These are phyloP conservation scores for Chlamydomonas schloesseri DNA, from an alignment of 139 green algal genomes.

Conservation along the genomic window DNA sequence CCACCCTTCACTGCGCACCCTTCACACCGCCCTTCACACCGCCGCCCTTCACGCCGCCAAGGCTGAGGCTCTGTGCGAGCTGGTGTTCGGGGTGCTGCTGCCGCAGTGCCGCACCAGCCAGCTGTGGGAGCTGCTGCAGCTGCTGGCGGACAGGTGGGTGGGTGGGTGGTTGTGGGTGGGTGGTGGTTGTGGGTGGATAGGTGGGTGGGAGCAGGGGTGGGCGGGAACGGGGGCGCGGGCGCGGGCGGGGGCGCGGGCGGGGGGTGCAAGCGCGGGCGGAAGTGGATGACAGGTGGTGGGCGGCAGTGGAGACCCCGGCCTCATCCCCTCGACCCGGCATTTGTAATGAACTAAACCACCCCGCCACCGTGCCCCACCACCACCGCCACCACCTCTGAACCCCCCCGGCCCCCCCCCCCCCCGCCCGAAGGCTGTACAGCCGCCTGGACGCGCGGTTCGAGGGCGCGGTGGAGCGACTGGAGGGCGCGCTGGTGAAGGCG, in stretches of 20 bases:
- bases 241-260: too few species aligned
- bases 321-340: too few species aligned
- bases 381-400: too few species aligned
- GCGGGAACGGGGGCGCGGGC: too few species aligned
- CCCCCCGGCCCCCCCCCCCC: background rate
- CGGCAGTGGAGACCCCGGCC: too few species aligned
- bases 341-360: too few species aligned
- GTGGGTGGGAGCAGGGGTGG: too few species aligned
- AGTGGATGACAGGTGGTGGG: too few species aligned
- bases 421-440: slow-evolving; percentile 15
- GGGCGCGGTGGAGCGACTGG: slow-evolving; percentile 15
- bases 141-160: slow-evolving; percentile 26
- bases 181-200: too few species aligned
- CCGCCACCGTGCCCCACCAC: too few species aligned
- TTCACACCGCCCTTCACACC: background rate
- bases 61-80: slow-evolving; percentile 37
- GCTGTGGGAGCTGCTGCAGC: slow-evolving; percentile 39
- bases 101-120: slow-evolving; percentile 16
- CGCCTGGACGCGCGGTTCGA: slow-evolving; percentile 27
- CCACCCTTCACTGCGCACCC: background rate
- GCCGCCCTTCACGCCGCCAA: background rate
- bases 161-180: too few species aligned
- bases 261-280: too few species aligned
- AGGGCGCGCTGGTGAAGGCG: slow-evolving; percentile 24
- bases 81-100: slow-evolving; percentile 43